phyloP scores from a whole-genome alignment of 306 rosid genomes.

The Crotalaria pallida region DNA sequence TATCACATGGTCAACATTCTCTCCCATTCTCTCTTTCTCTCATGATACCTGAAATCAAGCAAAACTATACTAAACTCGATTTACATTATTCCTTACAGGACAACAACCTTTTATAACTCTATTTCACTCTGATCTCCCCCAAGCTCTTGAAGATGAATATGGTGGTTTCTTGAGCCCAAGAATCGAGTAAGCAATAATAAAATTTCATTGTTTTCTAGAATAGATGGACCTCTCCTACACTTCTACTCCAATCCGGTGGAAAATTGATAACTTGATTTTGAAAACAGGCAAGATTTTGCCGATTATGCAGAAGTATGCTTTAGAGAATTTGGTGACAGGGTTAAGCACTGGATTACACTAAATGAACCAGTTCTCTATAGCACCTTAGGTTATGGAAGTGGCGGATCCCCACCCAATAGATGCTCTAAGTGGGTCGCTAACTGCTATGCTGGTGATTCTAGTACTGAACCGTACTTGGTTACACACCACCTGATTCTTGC shows the following conservation, averaged over 20 bases:
- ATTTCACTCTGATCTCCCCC: conserved; percentile 59
- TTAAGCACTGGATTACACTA: conserved; percentile 63
- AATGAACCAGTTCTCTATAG: conserved; percentile 52
- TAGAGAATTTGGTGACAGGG: conserved; percentile 61
- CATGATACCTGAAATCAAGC: neutral
- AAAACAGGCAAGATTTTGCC: conserved; percentile 42
- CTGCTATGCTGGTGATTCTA: conserved; percentile 48
- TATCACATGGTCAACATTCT: conserved; percentile 32
- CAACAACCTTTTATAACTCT: conserved; percentile 58
- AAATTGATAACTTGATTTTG: neutral
- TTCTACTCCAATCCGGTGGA: neutral
- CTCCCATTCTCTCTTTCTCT: neutral
- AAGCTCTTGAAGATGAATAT: conserved; percentile 51
- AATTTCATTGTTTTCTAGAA: neutral
- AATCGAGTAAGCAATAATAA: conserved; percentile 37
- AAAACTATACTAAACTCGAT: neutral
- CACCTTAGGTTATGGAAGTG: conserved; percentile 33
- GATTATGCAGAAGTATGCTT: conserved; percentile 60
- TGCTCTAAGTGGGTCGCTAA: conserved; percentile 40
- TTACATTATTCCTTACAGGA: conserved; percentile 24
- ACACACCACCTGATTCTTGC: conserved; percentile 49
- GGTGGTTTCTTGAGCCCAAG: conserved; percentile 52
- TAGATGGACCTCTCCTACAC: neutral
- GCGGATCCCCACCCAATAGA: conserved; percentile 43
- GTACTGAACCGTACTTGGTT: conserved; percentile 48